Evolutionary conservation across 352 stramenopile species (phyloP), one percentile per base, ranked within the genome.

Genomic region (Phytopythium helicoides): DNA sequence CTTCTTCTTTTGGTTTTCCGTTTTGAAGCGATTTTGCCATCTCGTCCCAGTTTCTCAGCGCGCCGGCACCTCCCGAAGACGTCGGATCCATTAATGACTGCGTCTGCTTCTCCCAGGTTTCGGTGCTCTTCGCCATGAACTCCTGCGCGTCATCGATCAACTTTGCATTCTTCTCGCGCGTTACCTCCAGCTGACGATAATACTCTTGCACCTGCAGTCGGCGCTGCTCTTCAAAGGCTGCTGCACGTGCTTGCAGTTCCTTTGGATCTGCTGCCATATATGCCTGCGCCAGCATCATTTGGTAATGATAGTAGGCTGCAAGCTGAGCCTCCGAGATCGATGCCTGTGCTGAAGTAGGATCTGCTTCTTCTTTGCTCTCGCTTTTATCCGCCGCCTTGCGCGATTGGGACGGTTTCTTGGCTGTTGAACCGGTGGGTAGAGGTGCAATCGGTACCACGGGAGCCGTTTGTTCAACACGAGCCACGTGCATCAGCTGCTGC

Each of bases 171-270:
- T 71, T 66, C 57, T 83, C 77, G 16, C 76, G 70, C 1, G 57
- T 61, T 26, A 76, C 39, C 39, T 69, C 66, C 26, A 79, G 35
- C 38, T 84, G 76, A 10, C 77, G 58, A 39, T 77, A 81, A 46
- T 87, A 89, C 14, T 78, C 58, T 37, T 87, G 73, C 1, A 78
- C 50, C 16, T 83, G 74, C 28, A 74, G 64, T 64, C 74, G 69
- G 23, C 73, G 72, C 35, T 81, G 75, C 28, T 81, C 55, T 51
- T 89, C 77, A 1, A 89, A 50, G 5, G 62, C 71, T 26, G 70
- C 66, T 39, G 87, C 52, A 14, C 77, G 71, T 21, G 78, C 66
- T 21, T 89, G 77, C 34, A 89, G 85, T 37, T 85, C 66, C 9
- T 76, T 71, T 38, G 76, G 66, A 48, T 89, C 77, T 19, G 34